Conservation (phyloP, 176 grass and related monocot genomes). For the Chrysopogon serrulatus region DNA sequence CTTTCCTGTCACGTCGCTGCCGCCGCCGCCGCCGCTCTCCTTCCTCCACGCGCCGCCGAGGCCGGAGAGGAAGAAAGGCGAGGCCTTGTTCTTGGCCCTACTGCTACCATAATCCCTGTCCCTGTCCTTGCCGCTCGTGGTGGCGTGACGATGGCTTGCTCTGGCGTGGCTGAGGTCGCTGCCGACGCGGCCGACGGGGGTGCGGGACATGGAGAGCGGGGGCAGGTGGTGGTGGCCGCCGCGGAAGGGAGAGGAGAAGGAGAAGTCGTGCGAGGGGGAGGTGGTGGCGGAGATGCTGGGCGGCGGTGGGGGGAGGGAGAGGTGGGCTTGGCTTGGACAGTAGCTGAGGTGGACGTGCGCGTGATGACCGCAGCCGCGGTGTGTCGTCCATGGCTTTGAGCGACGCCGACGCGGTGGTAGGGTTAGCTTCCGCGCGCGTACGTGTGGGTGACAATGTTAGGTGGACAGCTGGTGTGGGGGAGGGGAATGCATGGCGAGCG, state of each 20-base stretch:
- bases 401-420: neutral
- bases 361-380: constrained; percentile 30
- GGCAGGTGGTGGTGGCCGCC: constrained; percentile 23
- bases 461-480: constrained; percentile 34
- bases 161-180: constrained; percentile 54
- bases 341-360: constrained; percentile 5
- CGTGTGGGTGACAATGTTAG: constrained; percentile 30
- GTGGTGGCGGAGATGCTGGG: neutral
- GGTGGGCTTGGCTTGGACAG: constrained; percentile 11
- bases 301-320: neutral
- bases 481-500: neutral
- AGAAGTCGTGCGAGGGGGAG: constrained; percentile 44
- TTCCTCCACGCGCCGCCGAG: constrained; percentile 36
- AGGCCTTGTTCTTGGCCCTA: constrained; percentile 28
- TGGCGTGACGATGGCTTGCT: constrained; percentile 1
- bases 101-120: neutral
- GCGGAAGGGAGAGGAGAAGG: constrained; percentile 34
- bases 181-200: constrained; percentile 44
- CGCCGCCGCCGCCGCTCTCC: neutral
- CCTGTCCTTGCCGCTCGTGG: constrained; percentile 20
- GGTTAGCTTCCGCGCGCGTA: constrained; percentile 17
- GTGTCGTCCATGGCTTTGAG: constrained; percentile 50
- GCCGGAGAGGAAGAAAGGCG: constrained; percentile 58
- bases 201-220: constrained; percentile 33
- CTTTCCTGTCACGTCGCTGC: neutral